Evolutionary conservation across 129 eudicot species (phyloP).

Genomic region (Flaveria linearis): DNA sequence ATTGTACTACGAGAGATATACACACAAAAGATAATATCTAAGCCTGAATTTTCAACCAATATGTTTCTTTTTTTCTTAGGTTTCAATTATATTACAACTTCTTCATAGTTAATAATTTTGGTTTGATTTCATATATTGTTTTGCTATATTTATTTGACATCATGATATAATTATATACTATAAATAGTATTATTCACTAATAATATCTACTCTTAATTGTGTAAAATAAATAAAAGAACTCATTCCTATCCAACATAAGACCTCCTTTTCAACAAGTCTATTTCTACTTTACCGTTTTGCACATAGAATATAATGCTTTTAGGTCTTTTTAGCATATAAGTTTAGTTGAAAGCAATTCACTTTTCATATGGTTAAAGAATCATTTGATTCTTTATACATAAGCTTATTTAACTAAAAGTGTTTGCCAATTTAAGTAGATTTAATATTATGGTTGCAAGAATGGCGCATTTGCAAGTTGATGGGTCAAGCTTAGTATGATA

Average conservation of each 20-base stretch:
- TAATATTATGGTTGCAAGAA: too few relatives aligned
- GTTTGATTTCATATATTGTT: background rate
- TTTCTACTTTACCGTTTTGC: constrained; percentile 17
- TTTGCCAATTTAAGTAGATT: too few relatives aligned
- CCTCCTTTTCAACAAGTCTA: constrained; percentile 18
- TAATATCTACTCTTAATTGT: background rate
- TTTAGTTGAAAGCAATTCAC: background rate
- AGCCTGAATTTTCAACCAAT: too few relatives aligned
- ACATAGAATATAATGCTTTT: constrained; percentile 22
- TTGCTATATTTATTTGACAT: too few relatives aligned
- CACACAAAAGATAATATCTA: too few relatives aligned
- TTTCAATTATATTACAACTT: too few relatives aligned
- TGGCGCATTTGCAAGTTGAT: too few relatives aligned
- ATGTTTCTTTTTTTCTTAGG: too few relatives aligned
- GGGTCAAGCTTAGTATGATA: too few relatives aligned
- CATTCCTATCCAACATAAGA: background rate
- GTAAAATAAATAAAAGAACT: background rate
- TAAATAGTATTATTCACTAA: background rate
- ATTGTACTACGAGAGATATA: too few relatives aligned
- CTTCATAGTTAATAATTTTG: background rate
- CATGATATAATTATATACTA: background rate
- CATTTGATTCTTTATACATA: background rate
- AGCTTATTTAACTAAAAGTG: background rate
- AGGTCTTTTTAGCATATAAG: constrained; percentile 11
- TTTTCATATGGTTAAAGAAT: background rate